These are phyloP conservation scores for Hypoxylon sp. DNA, from an alignment of 2,329 filamentous ascomycete species.

Conservation along the genomic window DNA sequence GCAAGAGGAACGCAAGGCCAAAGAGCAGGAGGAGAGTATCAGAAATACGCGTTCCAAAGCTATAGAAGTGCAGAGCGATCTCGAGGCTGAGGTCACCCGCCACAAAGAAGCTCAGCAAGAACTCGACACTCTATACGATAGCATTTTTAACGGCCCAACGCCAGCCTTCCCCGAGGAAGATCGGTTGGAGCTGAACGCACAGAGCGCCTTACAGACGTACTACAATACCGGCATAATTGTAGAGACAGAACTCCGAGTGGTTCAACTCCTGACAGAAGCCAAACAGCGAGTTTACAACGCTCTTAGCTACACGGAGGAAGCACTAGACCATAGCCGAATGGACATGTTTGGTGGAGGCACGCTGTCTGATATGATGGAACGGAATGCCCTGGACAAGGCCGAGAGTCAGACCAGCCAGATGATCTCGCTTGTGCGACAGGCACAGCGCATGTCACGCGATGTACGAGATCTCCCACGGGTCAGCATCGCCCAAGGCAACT, in stretches of 20 bases:
- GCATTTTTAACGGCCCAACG: conserved; percentile 62
- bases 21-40: conserved; percentile 53
- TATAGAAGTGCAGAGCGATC: conserved; percentile 44
- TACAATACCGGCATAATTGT: conserved; percentile 48
- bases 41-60: conserved; percentile 53
- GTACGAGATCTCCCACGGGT: conserved; percentile 52
- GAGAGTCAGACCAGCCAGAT: conserved; percentile 54
- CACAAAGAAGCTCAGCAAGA: conserved; percentile 54
- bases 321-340: conserved; percentile 51
- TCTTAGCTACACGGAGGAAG: conserved; percentile 52
- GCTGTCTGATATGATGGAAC: conserved; percentile 62
- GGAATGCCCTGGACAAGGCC: conserved; percentile 58
- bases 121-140: conserved; percentile 61
- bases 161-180: conserved; percentile 64
- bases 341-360: conserved; percentile 62
- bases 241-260: conserved; percentile 54
- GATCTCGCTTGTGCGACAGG: conserved; percentile 51
- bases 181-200: conserved; percentile 51
- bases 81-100: conserved; percentile 49
- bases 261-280: conserved; percentile 52
- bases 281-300: conserved; percentile 49
- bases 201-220: conserved; percentile 49
- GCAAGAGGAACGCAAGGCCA: conserved; percentile 56
- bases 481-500: conserved; percentile 54
- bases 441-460: conserved; percentile 51